These are phyloP conservation scores for Apiospora saccharicola DNA, from an alignment of 2,329 filamentous ascomycete genomes.

Conservation along the genomic window DNA sequence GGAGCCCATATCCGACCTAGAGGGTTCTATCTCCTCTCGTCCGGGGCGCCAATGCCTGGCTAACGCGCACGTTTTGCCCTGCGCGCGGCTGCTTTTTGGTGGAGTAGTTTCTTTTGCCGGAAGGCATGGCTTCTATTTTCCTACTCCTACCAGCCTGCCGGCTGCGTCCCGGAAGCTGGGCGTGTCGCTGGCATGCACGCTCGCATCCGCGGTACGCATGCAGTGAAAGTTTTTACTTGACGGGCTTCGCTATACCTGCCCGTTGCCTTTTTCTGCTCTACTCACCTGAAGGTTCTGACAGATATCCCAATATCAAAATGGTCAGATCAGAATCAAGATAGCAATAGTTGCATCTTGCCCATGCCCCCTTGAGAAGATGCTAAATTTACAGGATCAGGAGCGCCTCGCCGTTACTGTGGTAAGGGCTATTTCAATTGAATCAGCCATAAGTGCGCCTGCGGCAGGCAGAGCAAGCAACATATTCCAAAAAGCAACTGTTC, in stretches of 20 bases:
- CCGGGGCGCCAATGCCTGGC: background rate
- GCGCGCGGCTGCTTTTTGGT: background rate
- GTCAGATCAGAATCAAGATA: background rate
- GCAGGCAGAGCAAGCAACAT: background rate
- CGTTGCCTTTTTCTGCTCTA: background rate
- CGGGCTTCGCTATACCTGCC: background rate
- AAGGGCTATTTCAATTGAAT: background rate
- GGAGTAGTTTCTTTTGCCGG: slow-evolving; percentile 2
- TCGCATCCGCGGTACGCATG: background rate
- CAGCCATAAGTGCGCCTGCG: background rate
- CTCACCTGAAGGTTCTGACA: background rate
- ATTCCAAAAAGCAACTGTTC: slow-evolving; percentile 15
- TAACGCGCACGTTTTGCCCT: background rate
- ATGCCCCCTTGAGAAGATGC: background rate
- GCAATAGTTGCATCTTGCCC: background rate
- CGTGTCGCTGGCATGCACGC: background rate
- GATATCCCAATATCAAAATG: background rate
- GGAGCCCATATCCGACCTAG: background rate
- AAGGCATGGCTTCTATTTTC: slow-evolving; percentile 13
- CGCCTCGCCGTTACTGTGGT: background rate
- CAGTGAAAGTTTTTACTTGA: background rate
- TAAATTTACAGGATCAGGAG: background rate
- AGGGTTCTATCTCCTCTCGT: background rate
- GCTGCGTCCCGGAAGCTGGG: background rate
- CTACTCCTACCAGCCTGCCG: background rate